phyloP scores from a whole-genome alignment of 78 protist genomes.

The Bodo saltans region DNA sequence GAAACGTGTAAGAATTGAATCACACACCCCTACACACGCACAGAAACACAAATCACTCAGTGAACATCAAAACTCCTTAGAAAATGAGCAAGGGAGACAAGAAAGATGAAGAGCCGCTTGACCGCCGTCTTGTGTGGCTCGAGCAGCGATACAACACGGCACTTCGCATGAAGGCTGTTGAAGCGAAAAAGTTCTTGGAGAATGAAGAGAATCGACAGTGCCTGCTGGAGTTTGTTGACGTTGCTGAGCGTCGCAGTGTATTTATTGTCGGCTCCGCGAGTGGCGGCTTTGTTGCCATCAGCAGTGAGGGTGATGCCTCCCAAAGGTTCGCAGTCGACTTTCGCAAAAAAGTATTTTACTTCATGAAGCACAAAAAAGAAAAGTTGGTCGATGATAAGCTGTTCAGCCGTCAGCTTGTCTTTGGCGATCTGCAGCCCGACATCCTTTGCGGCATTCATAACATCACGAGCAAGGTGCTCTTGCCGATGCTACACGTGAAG shows the following conservation, averaged over 20 bases:
- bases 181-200: not conserved
- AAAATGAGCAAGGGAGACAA: not conserved
- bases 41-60: too few species aligned
- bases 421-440: conserved; percentile 12
- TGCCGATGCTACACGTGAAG: conserved; percentile 2
- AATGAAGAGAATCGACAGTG: not conserved
- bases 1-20: too few species aligned
- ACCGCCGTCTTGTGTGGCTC: conserved; percentile 19
- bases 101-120: conserved; percentile 15
- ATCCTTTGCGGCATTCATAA: not conserved
- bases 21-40: too few species aligned
- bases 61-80: too few species aligned
- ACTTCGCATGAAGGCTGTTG: not conserved
- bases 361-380: not conserved
- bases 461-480: not conserved
- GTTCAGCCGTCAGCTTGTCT: not conserved
- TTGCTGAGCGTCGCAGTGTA: not conserved
- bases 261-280: not conserved
- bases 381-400: not conserved
- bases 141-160: not conserved
- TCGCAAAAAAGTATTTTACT: not conserved
- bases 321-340: not conserved
- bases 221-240: conserved; percentile 7
- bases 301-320: not conserved
- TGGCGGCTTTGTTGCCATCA: not conserved